Conservation (phyloP, 2,329 filamentous ascomycete species). For the Botrytis tulipae region DNA sequence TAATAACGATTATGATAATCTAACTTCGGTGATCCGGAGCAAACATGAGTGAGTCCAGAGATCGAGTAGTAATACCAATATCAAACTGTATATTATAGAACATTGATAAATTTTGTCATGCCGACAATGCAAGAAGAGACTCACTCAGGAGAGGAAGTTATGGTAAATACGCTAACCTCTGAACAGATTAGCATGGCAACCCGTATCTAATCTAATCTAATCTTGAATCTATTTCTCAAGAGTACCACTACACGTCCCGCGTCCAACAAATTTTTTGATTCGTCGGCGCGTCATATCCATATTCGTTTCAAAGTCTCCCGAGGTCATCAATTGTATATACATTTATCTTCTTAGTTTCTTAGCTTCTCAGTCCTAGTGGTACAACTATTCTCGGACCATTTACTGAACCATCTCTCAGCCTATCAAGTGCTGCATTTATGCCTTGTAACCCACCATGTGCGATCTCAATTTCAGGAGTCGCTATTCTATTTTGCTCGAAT, state of each 20-base stretch:
- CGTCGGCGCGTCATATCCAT: neutral
- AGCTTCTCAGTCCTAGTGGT: conserved; percentile 22
- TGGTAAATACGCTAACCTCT: neutral
- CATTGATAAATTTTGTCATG: neutral
- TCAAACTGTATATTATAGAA: neutral
- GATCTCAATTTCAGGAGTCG: conserved; percentile 63
- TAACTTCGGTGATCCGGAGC: neutral
- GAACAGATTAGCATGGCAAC: neutral
- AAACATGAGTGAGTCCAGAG: neutral
- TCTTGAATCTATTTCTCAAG: neutral
- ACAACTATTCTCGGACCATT: conserved; percentile 70
- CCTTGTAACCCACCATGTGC: conserved; percentile 61
- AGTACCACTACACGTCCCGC: neutral
- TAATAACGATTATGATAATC: neutral
- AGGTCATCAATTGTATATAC: neutral
- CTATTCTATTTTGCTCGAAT: conserved; percentile 52
- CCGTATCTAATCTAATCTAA: neutral
- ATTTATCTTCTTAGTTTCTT: neutral
- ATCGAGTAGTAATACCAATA: neutral
- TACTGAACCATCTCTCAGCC: conserved; percentile 63
- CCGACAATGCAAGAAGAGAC: neutral
- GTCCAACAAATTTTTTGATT: neutral
- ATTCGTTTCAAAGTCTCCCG: neutral
- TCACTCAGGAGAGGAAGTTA: neutral
- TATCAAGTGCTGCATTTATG: conserved; percentile 67